Evolutionary conservation across 1,139 yeast species (phyloP), one percentile per base, ranked within the genome.

Genomic region (Pichia inconspicua): DNA sequence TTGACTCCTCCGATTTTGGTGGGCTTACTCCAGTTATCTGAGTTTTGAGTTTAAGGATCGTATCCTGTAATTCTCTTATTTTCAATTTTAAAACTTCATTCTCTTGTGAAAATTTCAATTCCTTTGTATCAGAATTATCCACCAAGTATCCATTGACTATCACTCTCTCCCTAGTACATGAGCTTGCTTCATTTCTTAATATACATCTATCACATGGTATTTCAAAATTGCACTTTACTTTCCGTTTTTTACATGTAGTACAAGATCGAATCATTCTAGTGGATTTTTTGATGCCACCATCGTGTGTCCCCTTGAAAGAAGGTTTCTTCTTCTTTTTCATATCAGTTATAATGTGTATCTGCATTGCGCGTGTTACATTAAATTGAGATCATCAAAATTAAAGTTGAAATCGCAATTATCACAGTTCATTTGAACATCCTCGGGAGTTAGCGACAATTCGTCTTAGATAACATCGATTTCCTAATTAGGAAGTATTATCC

Each of bases 141-240:
- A 60, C 48, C n/a, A 61, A 40, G 28, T 60, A 35, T 1, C 65
- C 65, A 45, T 58, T 63, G 15, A 60, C 61, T 1, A 61, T 54
- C 1, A 60, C 49, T 1, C 65, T 63, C 46, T 62, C 66, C 39
- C 62, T 50, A 8, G 58, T 48, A 44, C 66, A 62, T 25, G 60
- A 42, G 47, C 59, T 63, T 2, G 58, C 65, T 44, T 58, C 50
- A 32, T 64, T 62, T 44, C 68, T 48, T 10, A 55, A 53, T 11
- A 64, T 63, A 44, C 69, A 66, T 6, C 61, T 57, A 52, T 64
- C 63, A 50, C 70, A 66, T 0, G 70, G 70, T 2, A 65, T 56
- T 48, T 64, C 58, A 50, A 64, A 62, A 46, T 66, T 63, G 47
- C 70, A 66, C 47, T 63, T 66, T 15, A 66, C 67, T 45, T 64